phyloP scores from a whole-genome alignment of 202 grass and related monocot species.

The Cymbopogon flexuosus region DNA sequence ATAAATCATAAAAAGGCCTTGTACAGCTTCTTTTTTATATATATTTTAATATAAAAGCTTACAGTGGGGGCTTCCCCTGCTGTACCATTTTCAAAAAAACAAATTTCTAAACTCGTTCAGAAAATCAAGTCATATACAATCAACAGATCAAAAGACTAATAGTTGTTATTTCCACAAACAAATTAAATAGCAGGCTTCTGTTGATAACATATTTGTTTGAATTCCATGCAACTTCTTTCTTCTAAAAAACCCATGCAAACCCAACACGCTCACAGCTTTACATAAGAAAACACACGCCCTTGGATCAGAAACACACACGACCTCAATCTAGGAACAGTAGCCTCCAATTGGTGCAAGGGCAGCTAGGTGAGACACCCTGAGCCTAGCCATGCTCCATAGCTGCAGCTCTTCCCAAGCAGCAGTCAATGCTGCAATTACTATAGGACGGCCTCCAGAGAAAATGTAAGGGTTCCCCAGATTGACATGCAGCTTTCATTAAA shows the following conservation, averaged over 20 bases:
- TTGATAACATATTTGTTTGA: slow-evolving; percentile 23
- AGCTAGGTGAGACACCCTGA: neutral
- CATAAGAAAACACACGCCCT: neutral
- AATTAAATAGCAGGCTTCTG: neutral
- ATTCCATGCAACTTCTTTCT: slow-evolving; percentile 10
- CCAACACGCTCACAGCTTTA: neutral
- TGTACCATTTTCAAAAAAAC: too few relatives aligned
- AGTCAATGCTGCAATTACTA: neutral
- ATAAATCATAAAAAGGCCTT: neutral
- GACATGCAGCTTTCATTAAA: neutral
- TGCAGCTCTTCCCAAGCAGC: neutral
- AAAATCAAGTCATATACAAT: slow-evolving; percentile 16
- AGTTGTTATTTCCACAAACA: slow-evolving; percentile 12
- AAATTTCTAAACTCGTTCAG: neutral
- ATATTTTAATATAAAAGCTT: too few relatives aligned
- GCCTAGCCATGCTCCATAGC: neutral
- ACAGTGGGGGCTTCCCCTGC: too few relatives aligned
- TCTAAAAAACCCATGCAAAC: neutral
- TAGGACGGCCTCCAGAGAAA: neutral
- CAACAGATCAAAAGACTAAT: slow-evolving; percentile 14
- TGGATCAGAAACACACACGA: neutral
- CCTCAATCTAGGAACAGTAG: neutral
- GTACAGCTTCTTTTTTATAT: too few relatives aligned
- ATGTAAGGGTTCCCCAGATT: neutral
- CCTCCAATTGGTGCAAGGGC: neutral